Evolutionary conservation across 2,329 filamentous ascomycete species (phyloP).

Genomic region (Exophiala alcalophila): DNA sequence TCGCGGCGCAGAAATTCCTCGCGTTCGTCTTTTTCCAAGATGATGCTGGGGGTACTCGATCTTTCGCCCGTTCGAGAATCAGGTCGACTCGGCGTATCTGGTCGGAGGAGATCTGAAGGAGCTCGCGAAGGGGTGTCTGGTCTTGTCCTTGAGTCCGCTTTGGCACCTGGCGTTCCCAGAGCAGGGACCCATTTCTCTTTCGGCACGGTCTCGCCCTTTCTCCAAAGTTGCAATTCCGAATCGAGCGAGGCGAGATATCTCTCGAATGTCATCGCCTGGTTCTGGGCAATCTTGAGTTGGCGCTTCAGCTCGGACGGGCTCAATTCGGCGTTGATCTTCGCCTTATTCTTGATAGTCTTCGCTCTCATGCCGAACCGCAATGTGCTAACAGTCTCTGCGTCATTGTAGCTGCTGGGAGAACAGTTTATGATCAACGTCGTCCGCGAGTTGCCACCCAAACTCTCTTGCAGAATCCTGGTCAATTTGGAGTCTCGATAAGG

Average conservation of each 20-base stretch:
- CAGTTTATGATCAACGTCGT: slow-evolving; percentile 99
- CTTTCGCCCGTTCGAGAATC: slow-evolving; percentile 73
- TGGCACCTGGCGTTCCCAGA: slow-evolving; percentile 42
- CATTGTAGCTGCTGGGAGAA: slow-evolving; percentile 98
- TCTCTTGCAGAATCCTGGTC: slow-evolving; percentile 95
- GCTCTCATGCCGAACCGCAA: slow-evolving; percentile 92
- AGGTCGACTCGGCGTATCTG: slow-evolving; percentile 54
- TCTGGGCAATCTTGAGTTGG: slow-evolving; percentile 87
- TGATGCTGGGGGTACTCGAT: slow-evolving; percentile 79
- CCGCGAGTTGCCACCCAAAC: slow-evolving; percentile 91
- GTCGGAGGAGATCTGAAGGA: slow-evolving; percentile 49
- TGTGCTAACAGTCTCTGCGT: slow-evolving; percentile 88
- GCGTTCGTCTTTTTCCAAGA: slow-evolving; percentile 91
- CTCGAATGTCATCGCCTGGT: slow-evolving; percentile 84
- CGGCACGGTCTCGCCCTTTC: slow-evolving; percentile 80
- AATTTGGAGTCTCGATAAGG: slow-evolving; percentile 98
- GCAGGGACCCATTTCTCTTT: slow-evolving; percentile 82
- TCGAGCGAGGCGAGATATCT: slow-evolving; percentile 80
- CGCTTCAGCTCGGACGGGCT: slow-evolving; percentile 93
- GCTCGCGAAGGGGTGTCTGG: slow-evolving; percentile 59
- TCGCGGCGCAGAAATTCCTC: slow-evolving; percentile 94
- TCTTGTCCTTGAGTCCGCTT: slow-evolving; percentile 46
- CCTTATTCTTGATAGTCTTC: slow-evolving; percentile 99
- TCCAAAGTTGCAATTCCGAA: slow-evolving; percentile 81
- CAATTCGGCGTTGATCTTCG: slow-evolving; percentile 97